A percentile compares a stretch with the other conserved stretches of the same genome.
These are phyloP conservation scores for Sporobolomyces roseus DNA, from an alignment of 768 basidiomycete species.

Conservation along the genomic window DNA sequence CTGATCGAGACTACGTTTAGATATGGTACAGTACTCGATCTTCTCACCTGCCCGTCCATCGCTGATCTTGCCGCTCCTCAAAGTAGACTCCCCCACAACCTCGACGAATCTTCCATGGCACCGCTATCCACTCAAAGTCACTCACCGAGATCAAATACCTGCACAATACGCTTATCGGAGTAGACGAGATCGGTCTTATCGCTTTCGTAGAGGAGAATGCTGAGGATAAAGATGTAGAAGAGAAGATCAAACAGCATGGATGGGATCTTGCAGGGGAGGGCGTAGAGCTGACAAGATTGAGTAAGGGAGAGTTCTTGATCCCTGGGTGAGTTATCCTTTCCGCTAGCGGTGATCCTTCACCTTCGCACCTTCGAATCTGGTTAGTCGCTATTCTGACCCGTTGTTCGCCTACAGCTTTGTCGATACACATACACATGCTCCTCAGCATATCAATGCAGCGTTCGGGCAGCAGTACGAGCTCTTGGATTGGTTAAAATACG, in stretches of 20 bases:
- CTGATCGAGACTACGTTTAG: no score
- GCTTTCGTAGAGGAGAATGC: constrained; percentile 39
- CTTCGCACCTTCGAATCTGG: not conserved
- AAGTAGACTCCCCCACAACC: constrained; percentile 8
- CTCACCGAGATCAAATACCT: constrained; percentile 43
- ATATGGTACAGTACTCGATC: no score
- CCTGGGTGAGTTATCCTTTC: constrained; percentile 40
- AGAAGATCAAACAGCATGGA: constrained; percentile 3
- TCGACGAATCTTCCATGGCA: constrained; percentile 38
- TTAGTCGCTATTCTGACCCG: not conserved
- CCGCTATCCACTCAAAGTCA: constrained; percentile 35
- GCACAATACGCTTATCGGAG: constrained; percentile 39
- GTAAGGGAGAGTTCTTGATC: constrained; percentile 40
- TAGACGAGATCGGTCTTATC: constrained; percentile 42
- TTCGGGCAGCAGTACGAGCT: constrained; percentile 76
- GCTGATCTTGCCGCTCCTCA: not conserved
- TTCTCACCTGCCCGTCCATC: no score
- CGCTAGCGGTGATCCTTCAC: not conserved
- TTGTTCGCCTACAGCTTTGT: constrained; percentile 21
- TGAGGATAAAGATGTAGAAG: constrained; percentile 6
- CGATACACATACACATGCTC: constrained; percentile 51
- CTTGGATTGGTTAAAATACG: constrained; percentile 71
- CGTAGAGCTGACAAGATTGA: constrained; percentile 3
- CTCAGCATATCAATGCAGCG: constrained; percentile 59
- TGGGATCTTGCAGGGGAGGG: constrained; percentile 1